Evolutionary conservation across 1,139 yeast genomes (phyloP), one percentile per base, ranked within the genome.

Genomic region (Pichia sp.): DNA sequence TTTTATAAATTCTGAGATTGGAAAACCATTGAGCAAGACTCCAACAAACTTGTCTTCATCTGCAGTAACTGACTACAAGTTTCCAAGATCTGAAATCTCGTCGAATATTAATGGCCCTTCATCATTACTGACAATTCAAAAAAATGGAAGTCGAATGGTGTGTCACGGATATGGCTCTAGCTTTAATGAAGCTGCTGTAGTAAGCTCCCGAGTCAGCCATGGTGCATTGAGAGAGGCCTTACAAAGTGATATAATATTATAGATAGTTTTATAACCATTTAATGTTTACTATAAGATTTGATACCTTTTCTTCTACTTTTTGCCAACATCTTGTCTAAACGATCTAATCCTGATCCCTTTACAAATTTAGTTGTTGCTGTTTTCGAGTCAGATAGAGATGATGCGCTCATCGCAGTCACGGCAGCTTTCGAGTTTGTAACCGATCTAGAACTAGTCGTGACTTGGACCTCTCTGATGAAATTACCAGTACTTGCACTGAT

Each of bases 201-300:
- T 73, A 14, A 64, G 61, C 34, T 56, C 68, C 15, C 53, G 62
- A 41, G 56, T 68, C 12, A 66, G 69, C 35, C 67, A 67, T 46
- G 61, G 64, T 5, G 72, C 71, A 6, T 52, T 71, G 23, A 56
- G 58, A 41, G 74, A 69, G 30, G 75, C 76, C 1, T 53, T 70
- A 30, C 58, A 59, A 36, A 58, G 63, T 26, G 48, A 50, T 18
- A 23, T 34, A 3, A 11, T 25, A 5, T 34, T 14, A 24, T 5
- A 24, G 2, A 4, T 17, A 17, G 23, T 28, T 30, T 39, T 33
- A 23, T 30, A 17, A 20, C 10, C 7, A 14, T 18, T 21, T 22
- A 36, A 35, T 31, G 30, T 20, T 35, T 38, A 4, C 35, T 35
- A n/a, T 45, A 25, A 21, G 35, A 35, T 14, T 42, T 45, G 20